Conservation (phyloP, 345 rosid species). For the Euphorbia peplus region DNA sequence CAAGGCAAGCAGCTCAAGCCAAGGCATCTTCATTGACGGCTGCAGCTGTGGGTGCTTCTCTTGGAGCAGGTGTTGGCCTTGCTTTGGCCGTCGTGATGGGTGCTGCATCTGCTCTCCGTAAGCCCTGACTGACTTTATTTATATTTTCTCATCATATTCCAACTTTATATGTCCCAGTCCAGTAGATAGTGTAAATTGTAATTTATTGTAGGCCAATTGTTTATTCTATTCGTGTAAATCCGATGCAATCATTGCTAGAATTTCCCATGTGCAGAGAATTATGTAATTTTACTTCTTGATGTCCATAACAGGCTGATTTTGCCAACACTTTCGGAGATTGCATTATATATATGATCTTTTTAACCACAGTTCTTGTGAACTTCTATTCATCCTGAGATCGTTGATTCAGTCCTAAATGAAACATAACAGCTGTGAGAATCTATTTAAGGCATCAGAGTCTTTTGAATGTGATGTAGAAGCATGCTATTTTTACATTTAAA, state of each 20-base stretch:
- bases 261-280: not conserved
- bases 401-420: too few relatives aligned
- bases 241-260: not conserved
- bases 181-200: conserved; percentile 9
- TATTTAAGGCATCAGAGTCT: too few relatives aligned
- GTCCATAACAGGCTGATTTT: not conserved
- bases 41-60: conserved; percentile 88
- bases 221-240: conserved; percentile 33
- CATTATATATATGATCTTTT: too few relatives aligned
- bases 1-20: conserved; percentile 36
- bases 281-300: not conserved
- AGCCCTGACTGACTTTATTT: conserved; percentile 47
- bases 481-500: too few relatives aligned
- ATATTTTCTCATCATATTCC: not conserved
- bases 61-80: conserved; percentile 94
- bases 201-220: conserved; percentile 13
- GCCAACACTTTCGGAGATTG: not conserved
- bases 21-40: conserved; percentile 70
- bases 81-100: conserved; percentile 97
- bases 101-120: conserved; percentile 88
- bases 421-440: too few relatives aligned
- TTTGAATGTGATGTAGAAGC: too few relatives aligned
- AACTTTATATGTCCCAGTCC: not conserved
- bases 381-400: too few relatives aligned
- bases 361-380: too few relatives aligned